phyloP scores from a whole-genome alignment of 345 rosid genomes.

The Ricinus communis region DNA sequence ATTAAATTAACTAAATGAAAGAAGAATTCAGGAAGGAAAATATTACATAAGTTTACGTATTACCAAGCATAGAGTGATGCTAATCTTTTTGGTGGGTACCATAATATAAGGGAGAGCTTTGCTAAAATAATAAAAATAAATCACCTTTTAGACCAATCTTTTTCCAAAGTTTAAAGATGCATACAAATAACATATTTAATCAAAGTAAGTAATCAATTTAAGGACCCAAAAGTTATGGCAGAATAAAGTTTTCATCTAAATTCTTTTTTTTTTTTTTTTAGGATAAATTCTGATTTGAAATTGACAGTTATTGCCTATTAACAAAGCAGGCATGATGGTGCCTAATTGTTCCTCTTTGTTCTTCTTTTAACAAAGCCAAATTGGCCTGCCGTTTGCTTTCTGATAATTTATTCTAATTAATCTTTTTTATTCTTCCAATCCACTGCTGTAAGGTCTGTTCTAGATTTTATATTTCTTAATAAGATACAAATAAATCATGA shows the following conservation, averaged over 20 bases:
- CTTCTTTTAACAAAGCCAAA: not conserved
- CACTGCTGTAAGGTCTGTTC: no score
- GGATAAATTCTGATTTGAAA: slow-evolving; percentile 5
- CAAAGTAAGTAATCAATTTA: not conserved
- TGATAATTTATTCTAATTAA: not conserved
- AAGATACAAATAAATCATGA: no score
- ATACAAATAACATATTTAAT: no score
- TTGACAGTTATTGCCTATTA: not conserved
- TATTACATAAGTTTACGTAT: slow-evolving; percentile 1
- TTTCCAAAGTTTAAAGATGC: not conserved
- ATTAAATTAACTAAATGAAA: no score
- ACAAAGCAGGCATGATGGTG: not conserved
- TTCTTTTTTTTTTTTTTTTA: no score
- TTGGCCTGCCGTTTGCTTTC: not conserved
- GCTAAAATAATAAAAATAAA: not conserved
- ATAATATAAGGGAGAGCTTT: not conserved
- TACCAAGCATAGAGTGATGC: not conserved
- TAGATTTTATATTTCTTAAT: no score
- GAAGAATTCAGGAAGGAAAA: not conserved
- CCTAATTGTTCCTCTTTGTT: not conserved
- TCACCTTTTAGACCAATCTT: slow-evolving; percentile 7
- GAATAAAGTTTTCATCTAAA: not conserved
- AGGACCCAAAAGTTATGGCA: not conserved
- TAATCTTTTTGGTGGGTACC: not conserved
- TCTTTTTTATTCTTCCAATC: no score